Base-by-base conservation (phyloP, 257 asterid genomes). In the Scutellaria barbata region DNA sequence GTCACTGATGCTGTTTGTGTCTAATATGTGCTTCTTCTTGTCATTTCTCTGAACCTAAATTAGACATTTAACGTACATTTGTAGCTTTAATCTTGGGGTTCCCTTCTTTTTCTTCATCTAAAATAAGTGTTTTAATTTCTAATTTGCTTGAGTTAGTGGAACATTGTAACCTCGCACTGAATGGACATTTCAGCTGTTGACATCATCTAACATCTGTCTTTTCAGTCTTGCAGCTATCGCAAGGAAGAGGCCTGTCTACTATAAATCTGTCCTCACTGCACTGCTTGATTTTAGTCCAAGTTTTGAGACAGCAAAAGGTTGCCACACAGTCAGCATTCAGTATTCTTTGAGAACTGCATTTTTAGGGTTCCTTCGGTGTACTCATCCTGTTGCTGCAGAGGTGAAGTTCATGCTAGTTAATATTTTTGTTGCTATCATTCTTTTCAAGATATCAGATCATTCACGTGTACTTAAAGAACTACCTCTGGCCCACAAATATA, bases 201-300 rank as follows among this genome's bases (percentile, higher is more conserved):
- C 30, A 41, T 53, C 45, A 58, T 63, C 68, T 82, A 72, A 81
- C 42, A 17, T 78, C 66, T 64, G 74, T 51, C 54, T 65, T 80
- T 85, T 78, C 96, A 95, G 99, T 88, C 88, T 95, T 70, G 92
- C 93, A 69, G 84, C 87, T 74, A 88, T 95, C 69, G 98, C 94
- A 75, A 85, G 95, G 85, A 86, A 82, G 79, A 85, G 98, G 67
- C 94, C 93, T 53, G 80, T 82, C 76, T 83, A 84, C 85, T 95
- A 87, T 54, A 82, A 82, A 74, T 76, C 81, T 43, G 82, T 89
- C 80, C 86, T 92, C 39, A 79, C 82, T 12, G 88, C 91, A 63
- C 74, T 92, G 75, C 90, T 95, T 62, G 96, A 92, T 67, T 85
- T 89, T 61, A 80, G 82, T 75, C 82, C 93, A 60, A 81, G 74